Base-by-base conservation (phyloP, 345 rosid genomes). In the Camelina hispida region DNA sequence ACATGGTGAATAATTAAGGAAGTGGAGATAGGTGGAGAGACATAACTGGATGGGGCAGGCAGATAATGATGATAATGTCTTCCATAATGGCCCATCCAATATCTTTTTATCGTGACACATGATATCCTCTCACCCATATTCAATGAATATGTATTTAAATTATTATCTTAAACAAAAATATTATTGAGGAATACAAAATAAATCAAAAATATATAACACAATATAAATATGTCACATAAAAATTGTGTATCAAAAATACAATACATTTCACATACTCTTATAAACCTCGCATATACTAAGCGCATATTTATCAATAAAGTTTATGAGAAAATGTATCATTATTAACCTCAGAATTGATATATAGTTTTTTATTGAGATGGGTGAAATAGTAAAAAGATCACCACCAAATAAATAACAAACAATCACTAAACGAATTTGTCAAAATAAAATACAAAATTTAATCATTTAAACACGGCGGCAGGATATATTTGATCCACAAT, bases 1-100 rank as follows among this genome's bases (percentile, higher is more conserved):
- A 25, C 35, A 53, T 60, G 62, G 62, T 62, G 23, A 59, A 61
- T 61, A 52, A 22, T 15, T 25, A 22, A 32, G 44, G 48, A 14
- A 56, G 74, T 68, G 74, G 57, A 75, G n/a, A 61, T 42, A 61
- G 75, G 66, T 69, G 80, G 72, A 64, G 76, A 48, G 76, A 40
- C 76, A 77, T 64, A 25, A 71, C 28, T 47, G 47, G 76, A 77
- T 77, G 80, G 76, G 68, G 47, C 71, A 9, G 67, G 76, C 76
- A 64, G 76, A 54, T 76, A 61, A 68, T 76, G 75, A 77, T 64
- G 69, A 77, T 71, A 47, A 38, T 77, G 80, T 71, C 76, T 56
- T 71, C 76, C 76, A 63, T 70, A 54, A 62, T 56, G 66, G 60
- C 37, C 58, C 35, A 23, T 76, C 57, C 51, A 43, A 35, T 16